Conservation (phyloP, 2,329 filamentous ascomycete genomes). For the Calonectria pseudoturangicola region DNA sequence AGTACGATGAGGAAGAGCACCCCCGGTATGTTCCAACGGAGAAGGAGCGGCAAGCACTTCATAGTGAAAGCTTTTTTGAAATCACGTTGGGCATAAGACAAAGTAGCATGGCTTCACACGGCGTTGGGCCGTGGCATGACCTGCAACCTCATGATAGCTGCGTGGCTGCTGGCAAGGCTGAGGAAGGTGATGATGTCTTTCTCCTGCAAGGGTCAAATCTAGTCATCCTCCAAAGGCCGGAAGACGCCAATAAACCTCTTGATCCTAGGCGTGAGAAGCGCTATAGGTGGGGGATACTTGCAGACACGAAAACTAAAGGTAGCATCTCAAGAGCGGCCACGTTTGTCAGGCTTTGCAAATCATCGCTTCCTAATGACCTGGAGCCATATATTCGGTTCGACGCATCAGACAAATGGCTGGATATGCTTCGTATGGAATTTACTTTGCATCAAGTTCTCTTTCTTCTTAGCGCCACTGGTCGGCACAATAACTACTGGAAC, state of each 20-base stretch:
- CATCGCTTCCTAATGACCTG: neutral
- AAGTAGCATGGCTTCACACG: neutral
- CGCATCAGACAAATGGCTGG: neutral
- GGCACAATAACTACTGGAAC: slow-evolving; percentile 1
- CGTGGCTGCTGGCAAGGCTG: neutral
- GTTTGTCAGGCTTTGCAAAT: neutral
- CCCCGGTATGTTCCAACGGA: neutral
- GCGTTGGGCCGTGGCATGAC: neutral
- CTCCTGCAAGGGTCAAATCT: neutral
- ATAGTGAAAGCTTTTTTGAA: neutral
- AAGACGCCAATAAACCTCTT: too few relatives aligned
- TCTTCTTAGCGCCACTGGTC: neutral
- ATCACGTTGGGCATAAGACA: neutral
- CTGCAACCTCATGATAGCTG: neutral
- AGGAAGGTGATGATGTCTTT: neutral
- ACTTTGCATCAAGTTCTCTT: neutral
- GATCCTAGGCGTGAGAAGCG: too few relatives aligned
- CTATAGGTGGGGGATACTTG: neutral
- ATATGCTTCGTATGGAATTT: neutral
- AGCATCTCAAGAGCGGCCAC: neutral
- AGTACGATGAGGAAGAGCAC: neutral
- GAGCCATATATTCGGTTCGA: neutral
- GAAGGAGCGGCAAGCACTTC: neutral
- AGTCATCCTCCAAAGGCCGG: neutral
- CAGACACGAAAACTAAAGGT: neutral